Evolutionary conservation across 1,139 yeast species (phyloP), one percentile per base, ranked within the genome.

Genomic region (Keqinozyma sinolaborantium): DNA sequence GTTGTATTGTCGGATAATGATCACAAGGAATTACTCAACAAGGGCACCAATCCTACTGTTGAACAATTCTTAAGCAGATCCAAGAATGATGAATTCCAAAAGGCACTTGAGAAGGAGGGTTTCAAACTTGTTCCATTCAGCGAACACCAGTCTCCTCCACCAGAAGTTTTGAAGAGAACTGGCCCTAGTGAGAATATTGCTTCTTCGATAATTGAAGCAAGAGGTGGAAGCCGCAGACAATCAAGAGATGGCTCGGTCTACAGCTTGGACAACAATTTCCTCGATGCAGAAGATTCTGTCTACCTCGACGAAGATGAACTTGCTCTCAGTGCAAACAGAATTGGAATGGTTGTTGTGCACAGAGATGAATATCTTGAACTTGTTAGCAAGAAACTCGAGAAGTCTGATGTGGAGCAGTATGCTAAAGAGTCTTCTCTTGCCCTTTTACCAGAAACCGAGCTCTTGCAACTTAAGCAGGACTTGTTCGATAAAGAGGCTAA

Each of bases 331-430:
- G 68, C 70, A 4, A 43, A 51, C 23, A 46, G 51, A 31, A 45
- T 66, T 26, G 76, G 77, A 1, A 55, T 65, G 52, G 60, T 60
- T 3, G 55, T 65, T 4, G 32, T 73, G 4, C 41, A 54, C 6
- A 41, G 45, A 19, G 51, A 45, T 12, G 51, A 51, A 25, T 50
- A 51, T 30, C 38, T 45, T 7, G 39, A 40, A 3, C 36, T 59
- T 25, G 33, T 37, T 7, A 21, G 32, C 9, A 32, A 30, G 24
- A 29, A 33, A 10, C 33, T 39, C 3, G 46, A 43, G 28, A 42
- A 47, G 16, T 32, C 34, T 4, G 51, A 45, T 25, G 35, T 51
- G 3, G 40, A 41, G 16, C 40, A 38, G 5, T 41, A 38, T 24
- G 53, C 59, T 5, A 31, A 42, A 15, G 40, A 34, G 2, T 24